These are phyloP conservation scores for Sarcodon sp. DNA, from an alignment of 768 basidiomycete species.

Conservation along the genomic window DNA sequence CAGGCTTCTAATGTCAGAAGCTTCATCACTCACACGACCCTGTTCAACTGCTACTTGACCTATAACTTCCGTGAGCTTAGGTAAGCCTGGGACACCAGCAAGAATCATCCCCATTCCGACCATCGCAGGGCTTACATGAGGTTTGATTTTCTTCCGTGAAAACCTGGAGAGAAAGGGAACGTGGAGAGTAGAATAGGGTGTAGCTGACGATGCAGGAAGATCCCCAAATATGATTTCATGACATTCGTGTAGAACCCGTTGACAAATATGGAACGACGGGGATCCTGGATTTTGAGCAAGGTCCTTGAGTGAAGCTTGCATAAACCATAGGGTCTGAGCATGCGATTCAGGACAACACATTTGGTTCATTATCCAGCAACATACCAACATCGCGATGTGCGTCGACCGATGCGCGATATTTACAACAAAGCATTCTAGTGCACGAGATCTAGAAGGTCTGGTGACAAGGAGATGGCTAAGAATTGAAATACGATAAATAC, in stretches of 20 bases:
- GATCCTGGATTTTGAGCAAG: constrained; percentile 50
- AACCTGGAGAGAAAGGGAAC: constrained; percentile 36
- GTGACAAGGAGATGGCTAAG: constrained; percentile 88
- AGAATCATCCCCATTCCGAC: constrained; percentile 78
- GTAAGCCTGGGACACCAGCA: constrained; percentile 70
- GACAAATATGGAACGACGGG: constrained; percentile 80
- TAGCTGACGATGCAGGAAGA: constrained; percentile 47
- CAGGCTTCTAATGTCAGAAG: constrained; percentile 32
- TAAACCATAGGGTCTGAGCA: constrained; percentile 88
- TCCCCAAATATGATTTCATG: constrained; percentile 97
- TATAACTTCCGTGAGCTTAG: constrained; percentile 54
- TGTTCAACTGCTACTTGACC: constrained; percentile 86
- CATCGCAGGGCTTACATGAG: constrained; percentile 59
- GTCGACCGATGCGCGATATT: constrained; percentile 84
- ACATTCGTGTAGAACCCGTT: constrained; percentile 80
- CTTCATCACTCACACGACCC: constrained; percentile 63
- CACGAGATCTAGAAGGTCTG: constrained; percentile 80
- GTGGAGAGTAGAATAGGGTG: constrained; percentile 55
- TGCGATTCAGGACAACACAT: constrained; percentile 3
- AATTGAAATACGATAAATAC: constrained; percentile 9
- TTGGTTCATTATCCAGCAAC: constrained; percentile 22
- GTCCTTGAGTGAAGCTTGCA: constrained; percentile 91
- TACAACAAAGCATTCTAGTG: constrained; percentile 88
- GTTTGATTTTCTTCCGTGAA: constrained; percentile 52
- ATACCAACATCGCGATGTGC: constrained; percentile 89